Conservation (phyloP, 768 basidiomycete genomes). For the Auricularia sp. region DNA sequence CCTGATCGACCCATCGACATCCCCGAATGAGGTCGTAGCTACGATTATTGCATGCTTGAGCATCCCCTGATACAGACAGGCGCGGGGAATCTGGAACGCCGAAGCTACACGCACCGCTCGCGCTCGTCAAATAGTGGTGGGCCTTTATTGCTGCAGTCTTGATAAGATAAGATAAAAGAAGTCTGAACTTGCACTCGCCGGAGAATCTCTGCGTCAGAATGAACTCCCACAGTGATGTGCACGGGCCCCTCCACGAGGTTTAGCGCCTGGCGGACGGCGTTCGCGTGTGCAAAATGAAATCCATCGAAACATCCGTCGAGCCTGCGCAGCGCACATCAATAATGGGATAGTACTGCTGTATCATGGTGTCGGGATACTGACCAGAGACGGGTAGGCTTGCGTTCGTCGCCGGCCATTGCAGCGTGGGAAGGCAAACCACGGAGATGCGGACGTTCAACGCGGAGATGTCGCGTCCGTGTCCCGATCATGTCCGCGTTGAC, state of each 20-base stretch:
- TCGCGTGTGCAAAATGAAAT: slow-evolving; percentile 14
- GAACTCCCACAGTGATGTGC: slow-evolving; percentile 9
- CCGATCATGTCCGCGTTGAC: background rate
- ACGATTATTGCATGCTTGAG: background rate
- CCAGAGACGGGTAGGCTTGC: background rate
- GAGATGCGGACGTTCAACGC: background rate
- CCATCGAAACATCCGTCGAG: slow-evolving; percentile 14
- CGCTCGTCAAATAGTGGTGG: slow-evolving; percentile 12
- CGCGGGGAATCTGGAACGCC: background rate
- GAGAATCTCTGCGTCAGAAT: slow-evolving; percentile 11
- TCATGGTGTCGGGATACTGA: background rate
- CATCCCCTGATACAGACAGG: too few relatives aligned
- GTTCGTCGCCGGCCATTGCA: background rate
- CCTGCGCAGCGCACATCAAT: background rate
- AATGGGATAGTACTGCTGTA: background rate
- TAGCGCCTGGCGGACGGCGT: slow-evolving; percentile 11
- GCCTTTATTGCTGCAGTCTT: slow-evolving; percentile 10
- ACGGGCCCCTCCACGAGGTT: slow-evolving; percentile 8
- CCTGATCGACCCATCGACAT: slow-evolving; percentile 12
- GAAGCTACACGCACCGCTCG: slow-evolving; percentile 6
- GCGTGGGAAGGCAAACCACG: background rate
- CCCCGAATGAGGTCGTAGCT: slow-evolving; percentile 11
- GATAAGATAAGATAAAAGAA: background rate
- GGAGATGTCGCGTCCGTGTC: background rate
- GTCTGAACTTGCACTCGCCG: slow-evolving; percentile 3